Percentiles rank a stretch among this genome's conserved stretches.
phyloP scores from a whole-genome alignment of 1,284 basidiomycete species.

The Singerocomus inundabilis region DNA sequence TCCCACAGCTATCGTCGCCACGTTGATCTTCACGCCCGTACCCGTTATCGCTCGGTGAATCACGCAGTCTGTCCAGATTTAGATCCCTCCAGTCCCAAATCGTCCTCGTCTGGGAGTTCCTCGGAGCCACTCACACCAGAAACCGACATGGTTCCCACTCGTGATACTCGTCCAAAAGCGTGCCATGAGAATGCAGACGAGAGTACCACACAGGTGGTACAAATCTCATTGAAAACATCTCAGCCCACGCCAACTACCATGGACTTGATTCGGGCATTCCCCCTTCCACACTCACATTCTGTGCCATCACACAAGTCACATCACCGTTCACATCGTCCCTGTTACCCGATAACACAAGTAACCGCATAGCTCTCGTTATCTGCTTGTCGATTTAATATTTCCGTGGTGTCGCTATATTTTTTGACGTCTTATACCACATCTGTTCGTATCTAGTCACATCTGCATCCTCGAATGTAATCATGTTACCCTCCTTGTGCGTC shows the following conservation, averaged over 20 bases:
- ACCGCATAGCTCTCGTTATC: slow-evolving; percentile 18
- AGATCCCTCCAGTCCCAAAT: slow-evolving; percentile 35
- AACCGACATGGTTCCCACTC: slow-evolving; percentile 11
- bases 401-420: slow-evolving; percentile 38
- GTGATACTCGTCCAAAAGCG: slow-evolving; percentile 18
- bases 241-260: slow-evolving; percentile 26
- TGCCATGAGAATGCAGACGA: slow-evolving; percentile 16
- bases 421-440: slow-evolving; percentile 29
- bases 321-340: slow-evolving; percentile 27
- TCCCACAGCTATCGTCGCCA: slow-evolving; percentile 28
- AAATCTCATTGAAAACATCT: slow-evolving; percentile 18
- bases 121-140: slow-evolving; percentile 32
- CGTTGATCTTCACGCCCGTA: slow-evolving; percentile 20
- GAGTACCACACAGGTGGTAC: background rate
- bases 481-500: too few species aligned
- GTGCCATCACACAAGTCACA: slow-evolving; percentile 28
- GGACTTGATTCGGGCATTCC: slow-evolving; percentile 34
- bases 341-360: slow-evolving; percentile 23
- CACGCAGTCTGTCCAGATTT: slow-evolving; percentile 25
- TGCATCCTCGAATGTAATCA: background rate
- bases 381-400: background rate
- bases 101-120: slow-evolving; percentile 35
- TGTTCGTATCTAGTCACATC: slow-evolving; percentile 7
- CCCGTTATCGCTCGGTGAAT: slow-evolving; percentile 19
- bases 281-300: slow-evolving; percentile 24